Evolutionary conservation across 257 asterid genomes (phyloP).

Genomic region (Lantana camara): DNA sequence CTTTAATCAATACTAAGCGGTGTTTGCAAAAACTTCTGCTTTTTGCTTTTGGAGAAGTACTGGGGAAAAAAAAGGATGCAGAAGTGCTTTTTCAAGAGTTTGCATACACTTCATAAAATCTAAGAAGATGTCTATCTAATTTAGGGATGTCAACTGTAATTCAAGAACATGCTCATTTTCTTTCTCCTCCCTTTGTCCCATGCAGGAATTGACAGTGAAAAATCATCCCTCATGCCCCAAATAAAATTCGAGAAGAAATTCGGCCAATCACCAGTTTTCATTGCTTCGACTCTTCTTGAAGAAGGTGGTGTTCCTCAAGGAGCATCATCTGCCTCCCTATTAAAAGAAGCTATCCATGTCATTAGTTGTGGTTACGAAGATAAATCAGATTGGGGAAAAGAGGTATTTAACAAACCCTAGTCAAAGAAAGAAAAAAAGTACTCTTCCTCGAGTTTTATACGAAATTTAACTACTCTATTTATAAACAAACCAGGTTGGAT

Average conservation of each 20-base stretch:
- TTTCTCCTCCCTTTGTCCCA: constrained; percentile 1
- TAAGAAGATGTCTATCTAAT: too few relatives aligned
- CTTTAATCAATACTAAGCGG: too few relatives aligned
- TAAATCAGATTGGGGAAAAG: constrained; percentile 83
- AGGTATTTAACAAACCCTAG: constrained; percentile 33
- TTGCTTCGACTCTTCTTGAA: constrained; percentile 61
- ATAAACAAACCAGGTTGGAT: constrained; percentile 37
- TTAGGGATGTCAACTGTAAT: too few relatives aligned
- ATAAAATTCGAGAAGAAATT: constrained; percentile 62
- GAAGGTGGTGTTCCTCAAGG: constrained; percentile 63
- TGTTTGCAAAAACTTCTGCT: too few relatives aligned
- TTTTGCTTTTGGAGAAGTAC: too few relatives aligned
- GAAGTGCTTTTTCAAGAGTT: too few relatives aligned
- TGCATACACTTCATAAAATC: too few relatives aligned
- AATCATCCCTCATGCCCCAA: constrained; percentile 58
- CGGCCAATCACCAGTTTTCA: constrained; percentile 68
- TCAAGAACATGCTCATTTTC: not conserved
- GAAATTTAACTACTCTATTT: not conserved
- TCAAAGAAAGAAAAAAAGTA: not conserved
- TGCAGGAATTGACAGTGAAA: constrained; percentile 56
- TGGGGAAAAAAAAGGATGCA: too few relatives aligned
- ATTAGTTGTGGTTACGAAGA: constrained; percentile 73
- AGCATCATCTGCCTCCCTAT: constrained; percentile 60
- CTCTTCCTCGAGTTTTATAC: not conserved
- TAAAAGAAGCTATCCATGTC: constrained; percentile 71